These are phyloP conservation scores for Enterospora canceri DNA, from an alignment of 371 early-diverging fungal genomes.

Conservation along the genomic window DNA sequence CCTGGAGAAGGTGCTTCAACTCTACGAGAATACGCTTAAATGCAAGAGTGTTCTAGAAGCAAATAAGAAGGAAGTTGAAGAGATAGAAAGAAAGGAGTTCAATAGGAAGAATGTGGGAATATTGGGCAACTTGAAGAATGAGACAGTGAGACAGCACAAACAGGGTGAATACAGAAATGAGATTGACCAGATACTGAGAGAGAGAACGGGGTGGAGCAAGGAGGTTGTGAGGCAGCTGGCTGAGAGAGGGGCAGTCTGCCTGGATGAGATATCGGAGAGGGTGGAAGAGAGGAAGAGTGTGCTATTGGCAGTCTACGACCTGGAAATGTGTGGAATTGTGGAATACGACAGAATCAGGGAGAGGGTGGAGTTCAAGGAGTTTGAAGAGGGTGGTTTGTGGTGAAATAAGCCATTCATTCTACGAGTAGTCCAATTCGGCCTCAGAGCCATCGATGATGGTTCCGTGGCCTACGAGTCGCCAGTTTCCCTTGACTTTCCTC, in stretches of 20 bases:
- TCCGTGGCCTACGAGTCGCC: slow-evolving; percentile 60
- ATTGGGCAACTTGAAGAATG: too few relatives aligned
- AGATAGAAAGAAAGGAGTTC: too few relatives aligned
- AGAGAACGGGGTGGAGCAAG: background rate
- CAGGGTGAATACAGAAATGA: background rate
- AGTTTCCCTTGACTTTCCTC: slow-evolving; percentile 91
- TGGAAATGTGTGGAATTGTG: slow-evolving; percentile 18
- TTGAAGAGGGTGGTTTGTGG: background rate
- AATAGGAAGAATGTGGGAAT: too few relatives aligned
- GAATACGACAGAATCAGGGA: slow-evolving; percentile 20
- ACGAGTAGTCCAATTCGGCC: slow-evolving; percentile 28
- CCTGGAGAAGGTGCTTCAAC: too few relatives aligned
- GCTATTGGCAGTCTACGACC: slow-evolving; percentile 26
- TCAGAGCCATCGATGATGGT: slow-evolving; percentile 24
- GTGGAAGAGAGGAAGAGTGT: background rate
- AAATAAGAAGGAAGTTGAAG: too few relatives aligned
- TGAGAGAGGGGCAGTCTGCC: background rate
- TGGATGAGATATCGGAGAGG: slow-evolving; percentile 3
- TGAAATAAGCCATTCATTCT: background rate
- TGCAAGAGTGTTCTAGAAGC: too few relatives aligned
- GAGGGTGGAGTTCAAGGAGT: slow-evolving; percentile 9
- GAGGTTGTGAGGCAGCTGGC: background rate
- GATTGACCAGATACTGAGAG: background rate
- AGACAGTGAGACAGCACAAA: background rate
- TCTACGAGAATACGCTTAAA: too few relatives aligned